Conservation (phyloP, 257 asterid species). For the Fraxinus excelsior region DNA sequence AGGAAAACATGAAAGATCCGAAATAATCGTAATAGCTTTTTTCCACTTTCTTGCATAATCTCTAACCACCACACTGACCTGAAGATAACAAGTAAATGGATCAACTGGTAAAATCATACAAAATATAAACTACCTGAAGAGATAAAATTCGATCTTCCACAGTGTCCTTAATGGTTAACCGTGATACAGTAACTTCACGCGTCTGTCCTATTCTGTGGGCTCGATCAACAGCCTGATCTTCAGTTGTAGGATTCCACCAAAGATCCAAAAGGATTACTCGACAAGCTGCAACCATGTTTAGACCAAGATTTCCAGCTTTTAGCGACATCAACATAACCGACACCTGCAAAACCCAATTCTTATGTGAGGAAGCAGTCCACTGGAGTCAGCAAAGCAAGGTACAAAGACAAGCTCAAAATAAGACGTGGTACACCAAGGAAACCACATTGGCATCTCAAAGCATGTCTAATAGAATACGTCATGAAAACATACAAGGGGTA, state of each 20-base stretch:
- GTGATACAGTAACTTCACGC: slow-evolving; percentile 85
- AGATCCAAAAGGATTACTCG: slow-evolving; percentile 96
- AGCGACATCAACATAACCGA: slow-evolving; percentile 97
- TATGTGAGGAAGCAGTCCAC: slow-evolving; percentile 2
- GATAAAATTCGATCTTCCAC: slow-evolving; percentile 96
- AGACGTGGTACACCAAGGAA: neutral
- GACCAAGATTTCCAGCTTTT: slow-evolving; percentile 97
- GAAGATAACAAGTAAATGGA: neutral
- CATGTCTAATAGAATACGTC: neutral
- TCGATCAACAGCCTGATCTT: slow-evolving; percentile 97
- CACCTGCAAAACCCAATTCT: slow-evolving; percentile 57
- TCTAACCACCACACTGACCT: neutral
- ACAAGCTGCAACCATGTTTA: slow-evolving; percentile 98
- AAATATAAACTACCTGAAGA: slow-evolving; percentile 68
- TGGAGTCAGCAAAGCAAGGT: neutral
- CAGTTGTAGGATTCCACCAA: slow-evolving; percentile 99
- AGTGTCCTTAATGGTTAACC: slow-evolving; percentile 81
- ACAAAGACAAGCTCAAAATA: neutral
- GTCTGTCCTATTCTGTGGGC: slow-evolving; percentile 99
- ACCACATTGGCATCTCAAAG: neutral
- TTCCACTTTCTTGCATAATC: neutral
- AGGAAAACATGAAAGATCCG: neutral
- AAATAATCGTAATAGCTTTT: neutral
- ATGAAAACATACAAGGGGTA: neutral
- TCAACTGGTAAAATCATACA: neutral